Conservation (phyloP, 495 filamentous ascomycete genomes). For the Neurospora hispaniola region DNA sequence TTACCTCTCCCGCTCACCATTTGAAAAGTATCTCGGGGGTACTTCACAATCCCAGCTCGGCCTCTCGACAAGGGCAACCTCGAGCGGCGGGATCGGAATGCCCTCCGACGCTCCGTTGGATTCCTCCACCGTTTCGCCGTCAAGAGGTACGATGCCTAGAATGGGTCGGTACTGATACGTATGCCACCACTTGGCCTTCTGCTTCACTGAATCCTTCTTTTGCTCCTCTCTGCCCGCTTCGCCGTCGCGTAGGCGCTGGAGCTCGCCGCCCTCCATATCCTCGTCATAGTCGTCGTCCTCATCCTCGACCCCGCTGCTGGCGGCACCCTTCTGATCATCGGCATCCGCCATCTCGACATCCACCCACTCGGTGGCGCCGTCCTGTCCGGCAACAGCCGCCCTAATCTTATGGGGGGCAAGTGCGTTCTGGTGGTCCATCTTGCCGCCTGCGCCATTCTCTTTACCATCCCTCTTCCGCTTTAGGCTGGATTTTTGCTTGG, state of each 20-base stretch:
- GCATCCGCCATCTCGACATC: constrained; percentile 29
- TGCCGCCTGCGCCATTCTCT: constrained; percentile 46
- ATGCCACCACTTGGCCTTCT: constrained; percentile 51
- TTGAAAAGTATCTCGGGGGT: constrained; percentile 58
- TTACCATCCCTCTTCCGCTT: constrained; percentile 46
- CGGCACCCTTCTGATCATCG: constrained; percentile 30
- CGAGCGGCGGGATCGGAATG: constrained; percentile 33
- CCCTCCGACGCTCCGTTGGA: constrained; percentile 12
- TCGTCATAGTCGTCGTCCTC: constrained; percentile 34
- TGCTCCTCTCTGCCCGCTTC: constrained; percentile 12
- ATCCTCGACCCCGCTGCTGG: constrained; percentile 24
- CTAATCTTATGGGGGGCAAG: constrained; percentile 23
- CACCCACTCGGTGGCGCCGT: constrained; percentile 26
- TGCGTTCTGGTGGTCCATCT: constrained; percentile 42
- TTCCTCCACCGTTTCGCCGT: constrained; percentile 25
- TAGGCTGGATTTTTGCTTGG: constrained; percentile 17
- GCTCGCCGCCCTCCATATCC: constrained; percentile 27
- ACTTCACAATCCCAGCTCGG: constrained; percentile 77
- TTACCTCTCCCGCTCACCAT: constrained; percentile 43
- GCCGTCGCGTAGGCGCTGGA: constrained; percentile 25
- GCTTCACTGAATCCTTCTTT: constrained; percentile 12
- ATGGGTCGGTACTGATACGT: constrained; percentile 89
- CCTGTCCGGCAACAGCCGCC: constrained; percentile 30
- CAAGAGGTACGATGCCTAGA: constrained; percentile 71
- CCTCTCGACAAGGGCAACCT: constrained; percentile 81